Evolutionary conservation across 129 eudicot genomes (phyloP).

Genomic region (Flaveria sonorensis): DNA sequence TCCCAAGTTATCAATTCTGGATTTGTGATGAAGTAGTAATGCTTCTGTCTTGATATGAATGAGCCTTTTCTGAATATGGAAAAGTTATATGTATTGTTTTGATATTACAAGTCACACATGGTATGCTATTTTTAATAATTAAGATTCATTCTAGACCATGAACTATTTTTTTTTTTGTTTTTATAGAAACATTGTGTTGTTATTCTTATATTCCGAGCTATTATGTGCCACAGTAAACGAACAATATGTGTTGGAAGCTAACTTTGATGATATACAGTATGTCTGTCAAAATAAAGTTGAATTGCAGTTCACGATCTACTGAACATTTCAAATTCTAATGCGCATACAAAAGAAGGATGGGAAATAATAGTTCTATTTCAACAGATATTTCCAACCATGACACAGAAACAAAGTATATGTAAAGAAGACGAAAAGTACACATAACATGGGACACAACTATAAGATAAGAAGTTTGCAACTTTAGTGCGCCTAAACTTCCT

Average conservation of each 20-base stretch:
- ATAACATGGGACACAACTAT: not conserved
- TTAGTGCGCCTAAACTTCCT: constrained; percentile 16
- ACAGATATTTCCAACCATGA: not conserved
- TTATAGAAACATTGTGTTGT: not conserved
- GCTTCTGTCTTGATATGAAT: not conserved
- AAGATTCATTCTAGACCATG: not conserved
- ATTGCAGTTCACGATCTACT: not conserved
- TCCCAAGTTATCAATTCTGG: constrained; percentile 5
- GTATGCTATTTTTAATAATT: constrained; percentile 2
- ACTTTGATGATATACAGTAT: not conserved
- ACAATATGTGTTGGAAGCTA: not conserved
- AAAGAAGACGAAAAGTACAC: not conserved
- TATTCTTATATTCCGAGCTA: not conserved
- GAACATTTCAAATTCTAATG: not conserved
- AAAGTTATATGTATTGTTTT: constrained; percentile 14
- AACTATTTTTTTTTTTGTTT: not conserved
- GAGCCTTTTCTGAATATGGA: constrained; percentile 20
- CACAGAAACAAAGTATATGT: not conserved
- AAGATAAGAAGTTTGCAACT: not conserved
- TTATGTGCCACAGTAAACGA: constrained; percentile 5
- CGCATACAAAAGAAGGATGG: not conserved
- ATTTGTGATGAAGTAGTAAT: not conserved
- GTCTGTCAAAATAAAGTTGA: constrained; percentile 12
- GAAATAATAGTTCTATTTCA: not conserved
- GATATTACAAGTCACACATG: not conserved